Base-by-base conservation (phyloP, 1,139 yeast species). In the Blastobotrys aristatus region DNA sequence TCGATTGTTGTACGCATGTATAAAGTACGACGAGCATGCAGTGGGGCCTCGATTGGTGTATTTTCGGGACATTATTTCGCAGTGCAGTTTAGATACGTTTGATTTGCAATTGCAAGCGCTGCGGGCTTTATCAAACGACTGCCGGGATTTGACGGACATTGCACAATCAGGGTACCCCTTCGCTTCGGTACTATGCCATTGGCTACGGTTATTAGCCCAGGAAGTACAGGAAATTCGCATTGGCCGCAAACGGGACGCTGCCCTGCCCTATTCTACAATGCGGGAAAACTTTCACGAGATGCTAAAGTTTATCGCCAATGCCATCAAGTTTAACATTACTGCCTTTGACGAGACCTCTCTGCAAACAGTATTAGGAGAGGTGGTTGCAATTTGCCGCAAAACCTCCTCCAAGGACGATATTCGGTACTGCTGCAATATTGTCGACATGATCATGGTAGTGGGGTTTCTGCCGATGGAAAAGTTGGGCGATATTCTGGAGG, bases 121-220 rank as follows among this genome's bases (percentile, higher is more conserved):
- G 37, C 64, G 65, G 32, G 60, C 65, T 0, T 68, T 87, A 41
- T 80, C 95, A 0, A 72, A 74, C 34, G 71, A 77, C 51, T 95
- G 94, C 0, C 68, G 74, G 39, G 80, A 81, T 47, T 67, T 83
- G 40, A 76, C 75, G 48, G 86, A 80, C 42, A 71, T 81, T 44
- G 73, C 78, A 47, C 70, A 79, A 16, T 74, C 75, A 34, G 61
- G 62, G 2, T 60, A 59, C 39, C 77, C 80, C 30, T 63, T 83
- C 44, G 65, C 74, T 5, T 58, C 61, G 6, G 75, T 76, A 34
- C 50, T 74, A 2, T 44, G 63, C 13, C 60, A 62, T 4, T 62
- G 75, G 66, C 56, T 71, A 17, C 58, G 63, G 31, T 55, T 64
- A 14, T 55, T 71, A 27, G 66, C 64, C n/a, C 60, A 52, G 30